A percentile compares a stretch with the other conserved stretches of the same genome.
Conservation (phyloP, 352 stramenopile species). For the Phytopythium cucurbitacearum region DNA sequence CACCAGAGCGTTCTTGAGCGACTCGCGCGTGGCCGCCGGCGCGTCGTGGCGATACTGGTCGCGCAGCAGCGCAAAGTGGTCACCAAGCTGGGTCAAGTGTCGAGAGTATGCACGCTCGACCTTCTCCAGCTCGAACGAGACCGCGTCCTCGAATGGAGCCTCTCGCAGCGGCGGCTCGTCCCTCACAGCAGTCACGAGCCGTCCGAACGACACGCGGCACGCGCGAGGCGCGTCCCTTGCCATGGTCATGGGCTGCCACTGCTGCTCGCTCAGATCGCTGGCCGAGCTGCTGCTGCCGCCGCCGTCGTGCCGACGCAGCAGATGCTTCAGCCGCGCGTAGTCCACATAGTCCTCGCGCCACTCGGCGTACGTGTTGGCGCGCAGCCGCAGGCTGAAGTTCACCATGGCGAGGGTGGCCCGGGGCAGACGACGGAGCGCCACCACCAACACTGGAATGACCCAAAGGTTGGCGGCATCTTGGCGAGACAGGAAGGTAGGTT, state of each 20-base stretch:
- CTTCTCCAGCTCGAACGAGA: slow-evolving; percentile 83
- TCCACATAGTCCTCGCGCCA: slow-evolving; percentile 88
- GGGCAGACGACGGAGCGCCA: no score
- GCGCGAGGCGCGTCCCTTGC: slow-evolving; percentile 19
- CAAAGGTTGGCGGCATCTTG: no score
- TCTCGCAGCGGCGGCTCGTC: slow-evolving; percentile 7
- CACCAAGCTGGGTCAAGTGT: slow-evolving; percentile 77
- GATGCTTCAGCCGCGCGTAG: slow-evolving; percentile 85
- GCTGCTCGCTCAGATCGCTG: slow-evolving; percentile 18
- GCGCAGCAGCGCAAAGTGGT: slow-evolving; percentile 84
- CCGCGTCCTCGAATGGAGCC: slow-evolving; percentile 71
- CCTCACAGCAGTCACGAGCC: no score
- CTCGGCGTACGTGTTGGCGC: slow-evolving; percentile 84
- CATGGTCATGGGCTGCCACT: slow-evolving; percentile 25
- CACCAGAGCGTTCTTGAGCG: slow-evolving; percentile 91
- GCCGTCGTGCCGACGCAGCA: slow-evolving; percentile 28
- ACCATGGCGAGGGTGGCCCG: slow-evolving; percentile 34
- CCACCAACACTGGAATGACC: no score
- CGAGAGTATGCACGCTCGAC: slow-evolving; percentile 90
- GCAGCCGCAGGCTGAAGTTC: slow-evolving; percentile 69
- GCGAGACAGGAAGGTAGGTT: no score
- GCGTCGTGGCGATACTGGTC: slow-evolving; percentile 55
- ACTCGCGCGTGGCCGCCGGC: slow-evolving; percentile 71
- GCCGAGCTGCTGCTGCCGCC: slow-evolving; percentile 12
- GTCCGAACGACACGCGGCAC: slow-evolving; percentile 11